Conservation (phyloP, 83 land plant genomes). For the Larix sibirica region DNA sequence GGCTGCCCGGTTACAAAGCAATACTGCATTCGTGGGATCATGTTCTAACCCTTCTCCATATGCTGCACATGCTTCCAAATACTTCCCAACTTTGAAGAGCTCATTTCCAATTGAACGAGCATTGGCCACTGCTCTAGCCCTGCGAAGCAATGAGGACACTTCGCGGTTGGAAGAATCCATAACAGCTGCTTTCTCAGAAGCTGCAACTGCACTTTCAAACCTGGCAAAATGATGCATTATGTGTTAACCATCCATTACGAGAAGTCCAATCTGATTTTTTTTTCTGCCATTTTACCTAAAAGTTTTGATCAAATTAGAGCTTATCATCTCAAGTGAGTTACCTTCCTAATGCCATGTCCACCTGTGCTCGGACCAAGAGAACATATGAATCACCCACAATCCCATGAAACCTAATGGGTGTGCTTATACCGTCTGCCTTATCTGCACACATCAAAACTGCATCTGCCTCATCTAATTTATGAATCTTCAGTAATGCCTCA, state of each 20-base stretch:
- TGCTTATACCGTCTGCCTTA: slow-evolving; percentile 28
- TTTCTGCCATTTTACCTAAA: slow-evolving; percentile 15
- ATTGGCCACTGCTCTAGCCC: slow-evolving; percentile 61
- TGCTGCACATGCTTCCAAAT: slow-evolving; percentile 78
- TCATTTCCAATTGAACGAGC: slow-evolving; percentile 86
- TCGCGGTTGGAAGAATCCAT: slow-evolving; percentile 65
- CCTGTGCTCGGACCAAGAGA: slow-evolving; percentile 63
- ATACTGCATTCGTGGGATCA: slow-evolving; percentile 77
- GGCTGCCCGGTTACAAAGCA: slow-evolving; percentile 91
- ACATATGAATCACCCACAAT: slow-evolving; percentile 57
- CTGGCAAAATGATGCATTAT: slow-evolving; percentile 39
- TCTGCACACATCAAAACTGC: slow-evolving; percentile 42
- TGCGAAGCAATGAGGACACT: slow-evolving; percentile 46
- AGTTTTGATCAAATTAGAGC: background rate
- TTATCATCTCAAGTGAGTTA: too few species aligned
- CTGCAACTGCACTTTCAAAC: slow-evolving; percentile 80
- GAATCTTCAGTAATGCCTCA: slow-evolving; percentile 79
- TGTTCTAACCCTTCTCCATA: slow-evolving; percentile 87
- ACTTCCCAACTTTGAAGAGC: slow-evolving; percentile 74
- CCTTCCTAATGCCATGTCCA: slow-evolving; percentile 87
- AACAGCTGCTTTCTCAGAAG: slow-evolving; percentile 68
- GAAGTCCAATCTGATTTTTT: background rate
- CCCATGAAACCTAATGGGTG: slow-evolving; percentile 41
- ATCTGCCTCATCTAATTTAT: slow-evolving; percentile 70
- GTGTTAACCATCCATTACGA: background rate